Evolutionary conservation across 179 eudicot genomes (phyloP), one percentile per base, ranked within the genome.

Genomic region (Silene noctiflora): DNA sequence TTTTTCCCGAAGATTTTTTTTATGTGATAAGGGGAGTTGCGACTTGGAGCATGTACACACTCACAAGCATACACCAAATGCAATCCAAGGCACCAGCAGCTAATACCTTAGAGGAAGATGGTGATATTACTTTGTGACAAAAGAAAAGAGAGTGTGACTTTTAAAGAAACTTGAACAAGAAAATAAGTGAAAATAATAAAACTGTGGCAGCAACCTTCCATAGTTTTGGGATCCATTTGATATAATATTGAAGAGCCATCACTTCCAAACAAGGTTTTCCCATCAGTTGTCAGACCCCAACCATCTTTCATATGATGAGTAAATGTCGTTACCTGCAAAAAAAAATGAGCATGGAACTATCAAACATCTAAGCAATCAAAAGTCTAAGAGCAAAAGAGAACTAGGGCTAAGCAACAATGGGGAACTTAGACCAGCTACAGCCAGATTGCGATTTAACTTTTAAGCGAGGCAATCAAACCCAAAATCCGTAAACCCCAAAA

Each of bases 271-370:
- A 96, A 44, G 56, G 87, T 79, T 81, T 88, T 83, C 17, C 96
- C 98, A 83, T 93, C 98, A 60, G 98, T 91, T 75, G 99, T 89
- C 79, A 96, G 84, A 4, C 98, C 99, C 99, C 99, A 96, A 21
- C 99, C 98, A 82, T 96, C 98, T 63, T 76, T 68, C 99, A 96
- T 96, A 60, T 86, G 89, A 81, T 93, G 91, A 79, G 83, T 85
- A 82, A 96, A 96, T 71, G 69, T 80, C 66, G 69, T 72, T 69
- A 87, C 51, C 99, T 96, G 94, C 39, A 33, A 33, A 83, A 68
- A 75, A 22, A 79, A 16, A 76, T 39, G 39, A 65, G 56, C 35
- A 65, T 20, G 48, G 48, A 53, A 13, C 9, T 24, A 44, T 74
- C 29, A 62, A 69, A 35, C 62, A 81, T 72, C 68, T 25, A 56